Evolutionary conservation across 1,139 yeast species (phyloP).

Genomic region (Saccharomyces hybrid): DNA sequence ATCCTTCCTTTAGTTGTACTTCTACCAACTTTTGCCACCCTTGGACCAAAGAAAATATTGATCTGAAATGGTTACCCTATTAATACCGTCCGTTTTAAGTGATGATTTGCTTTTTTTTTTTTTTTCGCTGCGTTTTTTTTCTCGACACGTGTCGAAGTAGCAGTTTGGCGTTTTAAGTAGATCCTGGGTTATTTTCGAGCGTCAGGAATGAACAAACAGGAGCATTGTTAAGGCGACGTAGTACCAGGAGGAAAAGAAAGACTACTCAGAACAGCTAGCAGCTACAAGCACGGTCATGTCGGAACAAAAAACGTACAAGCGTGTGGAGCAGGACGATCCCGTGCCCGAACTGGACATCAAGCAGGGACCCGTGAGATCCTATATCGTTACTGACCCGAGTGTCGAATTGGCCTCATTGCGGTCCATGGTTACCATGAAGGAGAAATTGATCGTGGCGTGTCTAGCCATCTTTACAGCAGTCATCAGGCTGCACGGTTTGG

Average conservation of each 20-base stretch:
- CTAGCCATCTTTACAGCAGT: slow-evolving; percentile 48
- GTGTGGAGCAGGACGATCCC: slow-evolving; percentile 33
- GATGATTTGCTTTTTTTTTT: background rate
- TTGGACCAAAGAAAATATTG: background rate
- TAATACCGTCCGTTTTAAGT: background rate
- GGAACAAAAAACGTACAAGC: background rate
- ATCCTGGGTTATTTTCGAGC: background rate
- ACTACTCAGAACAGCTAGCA: background rate
- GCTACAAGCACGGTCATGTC: slow-evolving; percentile 2
- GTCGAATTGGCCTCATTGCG: slow-evolving; percentile 35
- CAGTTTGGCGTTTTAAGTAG: background rate
- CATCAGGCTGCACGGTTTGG: slow-evolving; percentile 55
- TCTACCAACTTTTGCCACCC: background rate
- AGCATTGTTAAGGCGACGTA: background rate
- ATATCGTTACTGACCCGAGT: slow-evolving; percentile 39
- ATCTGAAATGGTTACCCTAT: background rate
- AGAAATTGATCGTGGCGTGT: slow-evolving; percentile 38
- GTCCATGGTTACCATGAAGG: slow-evolving; percentile 31
- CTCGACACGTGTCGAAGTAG: background rate
- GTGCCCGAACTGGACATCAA: slow-evolving; percentile 37
- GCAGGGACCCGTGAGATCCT: slow-evolving; percentile 38
- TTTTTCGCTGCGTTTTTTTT: slow-evolving; percentile 1
- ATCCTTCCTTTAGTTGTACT: slow-evolving; percentile 2
- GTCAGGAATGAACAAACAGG: background rate
- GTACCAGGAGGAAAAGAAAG: background rate